A percentile compares a stretch with the other conserved stretches of the same genome.
These are phyloP conservation scores for Colletotrichum simmondsii DNA, from an alignment of 2,329 filamentous ascomycete species.

Conservation along the genomic window DNA sequence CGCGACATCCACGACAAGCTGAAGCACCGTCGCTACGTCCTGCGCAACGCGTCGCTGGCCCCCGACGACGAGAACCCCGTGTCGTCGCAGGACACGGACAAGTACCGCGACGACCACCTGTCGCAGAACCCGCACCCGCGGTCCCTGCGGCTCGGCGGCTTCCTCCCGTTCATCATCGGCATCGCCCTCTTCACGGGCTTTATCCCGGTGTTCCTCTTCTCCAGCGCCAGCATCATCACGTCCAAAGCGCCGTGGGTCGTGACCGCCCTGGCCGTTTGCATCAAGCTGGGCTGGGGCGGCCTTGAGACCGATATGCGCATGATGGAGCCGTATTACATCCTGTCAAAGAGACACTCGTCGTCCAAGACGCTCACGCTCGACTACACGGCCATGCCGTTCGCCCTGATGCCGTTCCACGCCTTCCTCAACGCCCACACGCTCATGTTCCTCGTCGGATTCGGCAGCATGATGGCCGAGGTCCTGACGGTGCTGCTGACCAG, in stretches of 20 bases:
- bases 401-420: slow-evolving; percentile 71
- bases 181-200: slow-evolving; percentile 67
- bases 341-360: slow-evolving; percentile 73
- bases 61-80: slow-evolving; percentile 66
- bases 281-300: slow-evolving; percentile 76
- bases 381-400: slow-evolving; percentile 78
- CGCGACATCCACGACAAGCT: slow-evolving; percentile 75
- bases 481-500: slow-evolving; percentile 76
- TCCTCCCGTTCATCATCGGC: slow-evolving; percentile 68
- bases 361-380: slow-evolving; percentile 75
- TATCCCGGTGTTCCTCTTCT: slow-evolving; percentile 73
- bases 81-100: slow-evolving; percentile 54
- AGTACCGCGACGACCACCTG: slow-evolving; percentile 60
- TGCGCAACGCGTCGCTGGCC: slow-evolving; percentile 77
- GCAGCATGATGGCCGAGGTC: slow-evolving; percentile 78
- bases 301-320: slow-evolving; percentile 77
- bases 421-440: slow-evolving; percentile 72
- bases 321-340: slow-evolving; percentile 80
- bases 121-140: slow-evolving; percentile 74
- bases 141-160: slow-evolving; percentile 71
- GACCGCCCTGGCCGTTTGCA: slow-evolving; percentile 71
- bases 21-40: slow-evolving; percentile 73
- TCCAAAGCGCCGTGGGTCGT: slow-evolving; percentile 73
- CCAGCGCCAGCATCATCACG: slow-evolving; percentile 62
- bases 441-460: slow-evolving; percentile 75